Evolutionary conservation across 139 green algal genomes (phyloP).

Genomic region (Micractinium conductrix): DNA sequence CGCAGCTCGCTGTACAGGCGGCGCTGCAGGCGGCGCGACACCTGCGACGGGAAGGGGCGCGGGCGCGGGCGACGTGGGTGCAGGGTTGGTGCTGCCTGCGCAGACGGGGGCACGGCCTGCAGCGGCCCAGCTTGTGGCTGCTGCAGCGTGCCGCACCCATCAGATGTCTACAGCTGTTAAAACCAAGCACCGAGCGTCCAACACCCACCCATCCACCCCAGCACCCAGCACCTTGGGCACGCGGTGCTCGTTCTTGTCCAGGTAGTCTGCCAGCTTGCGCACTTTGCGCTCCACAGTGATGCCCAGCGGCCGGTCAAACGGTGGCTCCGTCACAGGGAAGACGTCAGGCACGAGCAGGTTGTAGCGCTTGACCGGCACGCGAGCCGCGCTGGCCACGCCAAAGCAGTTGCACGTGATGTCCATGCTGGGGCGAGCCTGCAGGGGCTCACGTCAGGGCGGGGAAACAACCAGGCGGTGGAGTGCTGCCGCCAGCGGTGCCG

Average conservation of each 20-base stretch:
- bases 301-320: conserved; percentile 34
- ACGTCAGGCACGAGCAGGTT: conserved; percentile 69
- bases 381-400: conserved; percentile 52
- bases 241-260: conserved; percentile 60
- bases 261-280: conserved; percentile 63
- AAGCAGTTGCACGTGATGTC: conserved; percentile 64
- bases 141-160: too few relatives aligned
- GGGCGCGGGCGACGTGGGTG: background rate
- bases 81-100: too few relatives aligned
- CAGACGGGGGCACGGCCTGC: too few relatives aligned
- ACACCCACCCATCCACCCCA: background rate
- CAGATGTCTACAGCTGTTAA: too few relatives aligned
- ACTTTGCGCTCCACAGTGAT: conserved; percentile 51
- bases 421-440: too few relatives aligned
- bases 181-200: background rate
- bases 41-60: conserved; percentile 26
- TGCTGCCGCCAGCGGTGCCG: too few relatives aligned
- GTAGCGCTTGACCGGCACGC: conserved; percentile 65
- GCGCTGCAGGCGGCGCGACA: conserved; percentile 58
- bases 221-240: conserved; percentile 54
- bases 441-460: too few relatives aligned
- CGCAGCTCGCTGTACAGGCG: conserved; percentile 52
- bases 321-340: conserved; percentile 53
- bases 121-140: too few relatives aligned
- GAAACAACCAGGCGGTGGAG: too few relatives aligned